Base-by-base conservation (phyloP, 164 flowering plant genomes). In the Magnolia officinalis region DNA sequence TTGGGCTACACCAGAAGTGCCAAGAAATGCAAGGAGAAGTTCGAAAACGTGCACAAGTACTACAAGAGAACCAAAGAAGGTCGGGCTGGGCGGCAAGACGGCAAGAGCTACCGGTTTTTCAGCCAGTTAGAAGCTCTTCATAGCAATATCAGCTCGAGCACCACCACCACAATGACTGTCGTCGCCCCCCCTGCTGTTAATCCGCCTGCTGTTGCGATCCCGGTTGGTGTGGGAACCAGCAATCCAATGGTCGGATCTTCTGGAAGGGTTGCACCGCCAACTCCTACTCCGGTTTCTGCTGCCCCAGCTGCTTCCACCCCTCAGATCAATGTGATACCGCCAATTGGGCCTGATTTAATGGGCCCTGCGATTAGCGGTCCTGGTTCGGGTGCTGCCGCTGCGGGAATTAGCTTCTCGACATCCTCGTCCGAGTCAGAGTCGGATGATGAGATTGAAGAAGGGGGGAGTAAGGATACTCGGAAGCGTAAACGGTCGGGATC, bases 41-140 rank as follows among this genome's bases (percentile, higher is more conserved):
- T 90, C 74, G 94, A 90, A 71, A 90, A 90, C 86, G 89, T 90
- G 1, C 89, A 90, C 77, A 90, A 90, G 74, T 90, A 90, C 79
- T 89, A 90, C 85, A 90, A 90, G 80, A 63, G 90, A 37, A 90
- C 94, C 5, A 89, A 89, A 70, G 94, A 90, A 78, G 87, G 90
- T 2, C 78, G 90, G 24, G 91, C 87, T 10, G 91, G 91, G 0
- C 88, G 94, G 66, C 94, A 90, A 76, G 91, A 89, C 78, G 94
- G 94, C 58, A 90, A 90, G 72, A 83, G 80, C 78, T 90, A 90
- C 77, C 81, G 86, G 49, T 90, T 86, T 72, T 90, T 88, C 83
- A 80, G 70, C 20, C 88, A 90, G 69, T 88, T 90, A 1, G 94
- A 90, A 69, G 94, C 94, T 66, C 87, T 90, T 18, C 88, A 90